Evolutionary conservation across 257 asterid species (phyloP), one percentile per base, ranked within the genome.

Genomic region (Eucommia ulmoides): DNA sequence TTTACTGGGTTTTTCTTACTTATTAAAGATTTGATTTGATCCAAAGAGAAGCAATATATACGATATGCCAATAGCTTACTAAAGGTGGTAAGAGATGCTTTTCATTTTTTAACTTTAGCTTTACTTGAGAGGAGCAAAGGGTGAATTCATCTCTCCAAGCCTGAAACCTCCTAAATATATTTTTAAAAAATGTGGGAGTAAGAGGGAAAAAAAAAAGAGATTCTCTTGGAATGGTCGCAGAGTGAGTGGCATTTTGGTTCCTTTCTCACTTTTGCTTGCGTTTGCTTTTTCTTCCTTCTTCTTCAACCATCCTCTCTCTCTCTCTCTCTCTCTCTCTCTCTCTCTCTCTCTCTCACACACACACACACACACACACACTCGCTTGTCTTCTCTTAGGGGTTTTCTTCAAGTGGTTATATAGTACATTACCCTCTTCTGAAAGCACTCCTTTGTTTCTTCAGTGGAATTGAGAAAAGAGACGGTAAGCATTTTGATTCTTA

Each of bases 21-120:
- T n/a, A n/a, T n/a, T n/a, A n/a, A n/a, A n/a, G n/a, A n/a, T n/a
- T n/a, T n/a, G n/a, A n/a, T n/a, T n/a, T n/a, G n/a, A n/a, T n/a
- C n/a, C n/a, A n/a, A n/a, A n/a, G n/a, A n/a, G n/a, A n/a, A n/a
- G n/a, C n/a, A n/a, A n/a, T n/a, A n/a, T n/a, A n/a, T n/a, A n/a
- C n/a, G n/a, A n/a, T n/a, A n/a, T n/a, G n/a, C n/a, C n/a, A n/a
- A n/a, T 29, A 5, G 38, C 38, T 29, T 15, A 53, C 25, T 35
- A 26, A 26, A 61, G 41, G 24, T 48, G 38, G 33, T 41, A 59
- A 47, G 54, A 66, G 79, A 74, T 74, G 78, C 91, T 67, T 51
- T 63, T 51, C 53, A 59, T 87, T 67, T 51, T 63, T 51, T 54
- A 59, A 42, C 87, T 81, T 81, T 81, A 68, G 66, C 84, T 76